Base-by-base conservation (phyloP, 805 yeast genomes). In the Hyphopichia homilentoma region DNA sequence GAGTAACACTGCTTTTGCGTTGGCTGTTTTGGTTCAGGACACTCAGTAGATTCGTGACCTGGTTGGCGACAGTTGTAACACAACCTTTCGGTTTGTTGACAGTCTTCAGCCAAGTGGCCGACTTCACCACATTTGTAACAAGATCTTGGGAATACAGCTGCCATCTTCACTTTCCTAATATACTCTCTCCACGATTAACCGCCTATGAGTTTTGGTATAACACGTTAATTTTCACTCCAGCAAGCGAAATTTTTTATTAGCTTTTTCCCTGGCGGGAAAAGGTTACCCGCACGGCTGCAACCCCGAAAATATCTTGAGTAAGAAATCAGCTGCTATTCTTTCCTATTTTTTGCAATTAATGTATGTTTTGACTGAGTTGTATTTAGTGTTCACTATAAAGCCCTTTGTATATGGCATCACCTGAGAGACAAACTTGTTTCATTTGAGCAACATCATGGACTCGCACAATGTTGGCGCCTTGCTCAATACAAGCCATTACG, bases 61-160 rank as follows among this genome's bases (percentile, higher is more conserved):
- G 94, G 82, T 61, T 81, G 74, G 58, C 81, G 84, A 66, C 96
- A 86, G 79, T 87, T 86, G 83, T 87, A 86, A 68, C 96, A 86
- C 57, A 86, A 71, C 69, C 89, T 81, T 61, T 83, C 89, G 40
- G 80, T 71, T 65, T 86, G 89, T 43, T 76, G 70, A 69, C 97
- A 88, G 57, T 77, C 82, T 57, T 84, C 93, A 48, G 95, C 95
- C 56, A 84, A 71, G 70, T 86, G 95, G 44, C 95, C 95, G 48
- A 82, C 74, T 67, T 84, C 85, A 55, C 96, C 96, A 69, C 96
- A 86, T 61, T 85, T 86, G 75, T 77, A 84, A 72, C 94, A 84
- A 44, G 90, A 81, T 76, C 82, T 84, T 60, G 79, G 80, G 63
- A 59, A 67, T 40, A 62, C 62, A 43, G 65, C 61, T 34, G 68